phyloP scores from a whole-genome alignment of 495 filamentous ascomycete genomes.

The Penicilliopsis zonata region DNA sequence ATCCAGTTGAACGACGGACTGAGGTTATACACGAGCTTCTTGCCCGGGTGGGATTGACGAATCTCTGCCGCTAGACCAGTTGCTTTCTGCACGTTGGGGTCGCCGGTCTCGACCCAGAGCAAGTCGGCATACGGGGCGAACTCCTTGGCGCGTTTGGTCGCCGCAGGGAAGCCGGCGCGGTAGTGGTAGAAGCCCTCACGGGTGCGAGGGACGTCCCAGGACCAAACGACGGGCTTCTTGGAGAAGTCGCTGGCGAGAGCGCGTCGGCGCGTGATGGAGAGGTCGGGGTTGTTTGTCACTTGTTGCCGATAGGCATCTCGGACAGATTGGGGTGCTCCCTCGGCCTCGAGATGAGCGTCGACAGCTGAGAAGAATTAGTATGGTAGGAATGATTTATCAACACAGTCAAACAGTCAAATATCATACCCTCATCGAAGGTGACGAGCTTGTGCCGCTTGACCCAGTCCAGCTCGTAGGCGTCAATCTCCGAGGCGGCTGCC shows the following conservation, averaged over 20 bases:
- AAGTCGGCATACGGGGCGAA: constrained; percentile 92
- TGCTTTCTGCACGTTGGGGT: constrained; percentile 70
- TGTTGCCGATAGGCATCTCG: constrained; percentile 53
- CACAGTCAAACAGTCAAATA: neutral
- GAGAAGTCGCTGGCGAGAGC: constrained; percentile 53
- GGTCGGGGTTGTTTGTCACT: constrained; percentile 50
- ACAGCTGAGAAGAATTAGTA: constrained; percentile 40
- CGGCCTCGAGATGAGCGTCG: constrained; percentile 53
- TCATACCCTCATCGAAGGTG: constrained; percentile 75
- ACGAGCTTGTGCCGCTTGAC: constrained; percentile 76
- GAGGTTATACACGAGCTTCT: constrained; percentile 93
- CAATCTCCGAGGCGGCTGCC: constrained; percentile 66
- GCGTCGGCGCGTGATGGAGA: constrained; percentile 65
- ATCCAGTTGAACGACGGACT: constrained; percentile 98
- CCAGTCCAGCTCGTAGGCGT: constrained; percentile 78
- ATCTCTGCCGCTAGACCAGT: constrained; percentile 65
- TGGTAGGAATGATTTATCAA: neutral
- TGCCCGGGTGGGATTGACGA: constrained; percentile 49
- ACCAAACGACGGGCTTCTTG: constrained; percentile 62
- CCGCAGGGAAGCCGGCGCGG: constrained; percentile 72
- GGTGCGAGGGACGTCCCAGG: constrained; percentile 86
- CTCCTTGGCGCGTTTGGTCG: constrained; percentile 82
- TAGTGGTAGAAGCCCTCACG: constrained; percentile 97
- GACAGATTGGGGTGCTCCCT: constrained; percentile 45
- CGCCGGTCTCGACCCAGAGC: constrained; percentile 92